A percentile compares a stretch with the other conserved stretches of the same genome.
Evolutionary conservation across 2,329 filamentous ascomycete species (phyloP).

Genomic region (Diplodia seriata): DNA sequence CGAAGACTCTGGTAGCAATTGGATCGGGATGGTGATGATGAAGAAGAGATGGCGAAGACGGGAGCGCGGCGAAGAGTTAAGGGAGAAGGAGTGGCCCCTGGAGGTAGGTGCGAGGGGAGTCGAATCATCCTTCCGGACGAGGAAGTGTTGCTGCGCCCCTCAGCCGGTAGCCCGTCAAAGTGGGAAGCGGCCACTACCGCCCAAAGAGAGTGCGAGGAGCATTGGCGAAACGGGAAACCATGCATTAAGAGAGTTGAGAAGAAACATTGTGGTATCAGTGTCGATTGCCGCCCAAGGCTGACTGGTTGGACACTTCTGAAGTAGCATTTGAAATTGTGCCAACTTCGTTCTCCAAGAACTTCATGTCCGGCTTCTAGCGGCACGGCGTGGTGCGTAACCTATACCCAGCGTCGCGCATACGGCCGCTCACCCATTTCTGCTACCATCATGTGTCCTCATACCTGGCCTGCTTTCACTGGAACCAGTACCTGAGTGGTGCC

Average conservation of each 20-base stretch:
- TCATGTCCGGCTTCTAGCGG: not conserved
- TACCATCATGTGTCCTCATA: not conserved
- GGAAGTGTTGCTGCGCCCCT: too few relatives aligned
- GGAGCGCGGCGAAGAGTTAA: too few relatives aligned
- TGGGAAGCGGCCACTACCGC: not conserved
- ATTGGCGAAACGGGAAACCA: not conserved
- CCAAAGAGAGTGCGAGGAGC: not conserved
- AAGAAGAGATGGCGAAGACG: too few relatives aligned
- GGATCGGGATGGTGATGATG: too few relatives aligned
- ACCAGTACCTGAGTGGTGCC: not conserved
- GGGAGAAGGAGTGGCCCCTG: too few relatives aligned
- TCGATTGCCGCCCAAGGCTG: not conserved
- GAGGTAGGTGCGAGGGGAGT: too few relatives aligned
- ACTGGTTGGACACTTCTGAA: not conserved
- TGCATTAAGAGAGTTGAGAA: not conserved
- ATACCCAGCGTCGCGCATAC: not conserved
- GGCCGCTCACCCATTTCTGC: not conserved
- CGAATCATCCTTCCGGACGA: too few relatives aligned
- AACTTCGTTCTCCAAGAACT: not conserved
- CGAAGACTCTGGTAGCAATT: too few relatives aligned
- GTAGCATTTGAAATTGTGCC: not conserved
- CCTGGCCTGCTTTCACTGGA: not conserved
- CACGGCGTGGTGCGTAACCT: not conserved
- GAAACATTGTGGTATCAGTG: not conserved
- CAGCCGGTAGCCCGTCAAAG: too few relatives aligned